These are phyloP conservation scores for Tubosaeta brunneosetosa DNA, from an alignment of 768 basidiomycete genomes.

Conservation along the genomic window DNA sequence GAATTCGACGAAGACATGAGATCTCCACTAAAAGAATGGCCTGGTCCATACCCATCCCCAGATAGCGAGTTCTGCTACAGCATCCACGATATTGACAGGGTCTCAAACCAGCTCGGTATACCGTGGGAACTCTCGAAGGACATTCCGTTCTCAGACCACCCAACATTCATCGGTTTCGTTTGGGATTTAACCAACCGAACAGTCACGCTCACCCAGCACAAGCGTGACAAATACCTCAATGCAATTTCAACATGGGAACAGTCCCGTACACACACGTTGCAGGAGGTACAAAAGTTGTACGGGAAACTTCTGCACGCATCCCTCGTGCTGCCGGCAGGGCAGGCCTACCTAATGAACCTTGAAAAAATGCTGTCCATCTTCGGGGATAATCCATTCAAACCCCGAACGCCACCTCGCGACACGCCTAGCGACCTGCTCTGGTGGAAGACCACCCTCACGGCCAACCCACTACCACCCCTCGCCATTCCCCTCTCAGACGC, in stretches of 20 bases:
- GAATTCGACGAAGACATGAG: constrained; percentile 1
- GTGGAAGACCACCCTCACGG: not conserved
- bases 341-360: not conserved
- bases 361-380: not conserved
- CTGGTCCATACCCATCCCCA: not conserved
- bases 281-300: not conserved
- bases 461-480: not conserved
- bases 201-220: constrained; percentile 6
- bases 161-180: constrained; percentile 27
- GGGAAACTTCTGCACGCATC: not conserved
- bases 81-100: not conserved
- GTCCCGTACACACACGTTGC: not conserved
- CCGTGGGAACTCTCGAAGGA: constrained; percentile 5
- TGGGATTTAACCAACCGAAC: constrained; percentile 29
- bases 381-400: not conserved
- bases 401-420: not conserved
- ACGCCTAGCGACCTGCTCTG: not conserved
- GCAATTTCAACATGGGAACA: not conserved
- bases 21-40: not conserved
- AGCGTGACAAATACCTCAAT: not conserved
- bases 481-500: not conserved
- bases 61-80: not conserved
- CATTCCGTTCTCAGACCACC: not conserved
- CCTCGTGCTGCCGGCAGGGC: not conserved
- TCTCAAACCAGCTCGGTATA: constrained; percentile 2